Evolutionary conservation across 2,329 filamentous ascomycete genomes (phyloP), one percentile per base, ranked within the genome.

Genomic region (Microcyclosporella mali): DNA sequence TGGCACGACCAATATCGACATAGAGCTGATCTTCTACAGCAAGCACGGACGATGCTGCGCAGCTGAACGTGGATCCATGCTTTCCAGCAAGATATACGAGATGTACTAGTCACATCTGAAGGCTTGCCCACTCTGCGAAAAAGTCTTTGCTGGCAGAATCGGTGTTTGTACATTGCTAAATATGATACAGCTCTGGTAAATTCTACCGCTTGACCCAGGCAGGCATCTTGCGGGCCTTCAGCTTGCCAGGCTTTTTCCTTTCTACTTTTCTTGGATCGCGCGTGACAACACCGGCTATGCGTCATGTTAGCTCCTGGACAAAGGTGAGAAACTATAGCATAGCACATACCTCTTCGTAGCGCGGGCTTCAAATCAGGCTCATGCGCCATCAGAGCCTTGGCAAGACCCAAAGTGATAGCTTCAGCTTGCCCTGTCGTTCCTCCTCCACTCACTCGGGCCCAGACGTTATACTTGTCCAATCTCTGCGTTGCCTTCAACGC

Each of bases 171-270:
- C 9, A 6, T 4, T 4, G 21, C 4, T 9, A 25, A 4, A 25
- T 25, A 25, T 25, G 21, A 25, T 25, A 25, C 21, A 25, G 21
- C 21, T 25, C 21, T 25, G 21, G 6, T 4, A n/a, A 39, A 39
- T 6, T 16, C 51, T 56, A 82, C 65, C 79, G 74, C 81, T 95
- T 97, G 76, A 97, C 89, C 92, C 94, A 98, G 59, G 92, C 79
- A 47, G 90, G 90, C 81, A 85, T 94, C 81, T 98, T 98, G 70
- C 92, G 85, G 45, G 92, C 90, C 78, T 98, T 98, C 71, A 94
- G 69, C 62, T 88, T 87, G 56, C 92, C 94, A 44, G 88, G 80
- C 79, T 98, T 97, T 82, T 98, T 98, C 66, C 92, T 90, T 72
- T 98, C 92, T 56, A 98, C 94, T 61, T 76, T 82, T 71, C 90